Percentiles rank a stretch among this genome's conserved stretches.
These are phyloP conservation scores for Lepiota brunneoincarnata DNA, from an alignment of 768 basidiomycete species.

Conservation along the genomic window DNA sequence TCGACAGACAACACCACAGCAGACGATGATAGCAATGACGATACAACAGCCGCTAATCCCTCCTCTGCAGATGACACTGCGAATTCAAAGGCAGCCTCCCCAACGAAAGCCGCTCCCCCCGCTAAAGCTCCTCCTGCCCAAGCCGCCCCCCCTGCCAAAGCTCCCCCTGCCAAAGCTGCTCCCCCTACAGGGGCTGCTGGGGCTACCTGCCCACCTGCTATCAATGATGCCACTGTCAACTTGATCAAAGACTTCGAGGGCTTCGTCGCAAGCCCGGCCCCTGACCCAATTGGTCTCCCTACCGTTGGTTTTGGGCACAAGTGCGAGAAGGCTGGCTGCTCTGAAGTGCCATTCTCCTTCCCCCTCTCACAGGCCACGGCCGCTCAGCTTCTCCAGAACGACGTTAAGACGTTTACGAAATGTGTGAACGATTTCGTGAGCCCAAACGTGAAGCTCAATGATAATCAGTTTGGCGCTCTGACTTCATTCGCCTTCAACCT, in stretches of 20 bases:
- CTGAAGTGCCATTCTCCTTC: conserved; percentile 26
- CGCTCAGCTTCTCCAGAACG: conserved; percentile 24
- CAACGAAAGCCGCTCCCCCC: background rate
- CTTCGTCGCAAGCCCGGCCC: conserved; percentile 26
- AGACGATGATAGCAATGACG: background rate
- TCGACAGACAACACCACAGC: background rate
- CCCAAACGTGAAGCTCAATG: conserved; percentile 28
- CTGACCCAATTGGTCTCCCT: conserved; percentile 31
- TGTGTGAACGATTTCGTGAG: conserved; percentile 28
- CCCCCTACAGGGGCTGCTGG: conserved; percentile 8
- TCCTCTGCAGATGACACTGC: background rate
- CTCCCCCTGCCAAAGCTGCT: background rate
- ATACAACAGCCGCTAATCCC: background rate
- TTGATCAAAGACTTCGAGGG: conserved; percentile 30
- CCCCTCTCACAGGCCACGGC: conserved; percentile 26
- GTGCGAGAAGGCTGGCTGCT: conserved; percentile 19
- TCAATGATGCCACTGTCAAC: conserved; percentile 26
- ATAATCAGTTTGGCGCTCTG: conserved; percentile 35
- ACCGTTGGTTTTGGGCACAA: conserved; percentile 34
- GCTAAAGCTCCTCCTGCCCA: background rate
- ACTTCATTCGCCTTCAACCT: conserved; percentile 31
- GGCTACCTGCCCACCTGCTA: conserved; percentile 19
- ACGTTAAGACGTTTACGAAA: conserved; percentile 24
- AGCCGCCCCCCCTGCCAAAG: background rate
- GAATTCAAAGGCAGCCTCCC: background rate